Percentiles rank a stretch among this genome's conserved stretches.
Evolutionary conservation across 1,139 yeast genomes (phyloP).

Genomic region (Candida buenavistaensis): DNA sequence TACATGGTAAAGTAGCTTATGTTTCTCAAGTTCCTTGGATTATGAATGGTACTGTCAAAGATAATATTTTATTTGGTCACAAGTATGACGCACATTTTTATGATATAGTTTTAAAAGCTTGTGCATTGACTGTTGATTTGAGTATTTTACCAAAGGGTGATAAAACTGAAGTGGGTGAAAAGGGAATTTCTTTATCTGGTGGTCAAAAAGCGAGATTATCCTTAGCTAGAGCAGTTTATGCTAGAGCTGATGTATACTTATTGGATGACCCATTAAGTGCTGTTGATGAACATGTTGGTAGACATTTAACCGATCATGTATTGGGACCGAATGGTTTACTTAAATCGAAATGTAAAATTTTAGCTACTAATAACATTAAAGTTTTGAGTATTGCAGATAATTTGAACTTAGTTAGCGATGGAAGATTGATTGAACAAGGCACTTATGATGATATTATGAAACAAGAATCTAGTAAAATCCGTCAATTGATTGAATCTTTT

Average conservation of each 20-base stretch:
- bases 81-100: slow-evolving; percentile 28
- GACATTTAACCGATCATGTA: slow-evolving; percentile 32
- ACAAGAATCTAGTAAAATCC: slow-evolving; percentile 55
- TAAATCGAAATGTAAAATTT: slow-evolving; percentile 69
- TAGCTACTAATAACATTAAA: slow-evolving; percentile 88
- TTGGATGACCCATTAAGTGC: slow-evolving; percentile 39
- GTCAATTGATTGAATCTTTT: slow-evolving; percentile 68
- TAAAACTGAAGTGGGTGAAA: slow-evolving; percentile 41
- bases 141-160: slow-evolving; percentile 38
- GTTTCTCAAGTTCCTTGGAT: slow-evolving; percentile 89
- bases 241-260: slow-evolving; percentile 38
- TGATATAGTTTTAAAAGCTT: slow-evolving; percentile 32
- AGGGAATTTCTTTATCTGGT: slow-evolving; percentile 41
- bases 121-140: slow-evolving; percentile 38
- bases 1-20: slow-evolving; percentile 83
- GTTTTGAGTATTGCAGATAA: slow-evolving; percentile 78
- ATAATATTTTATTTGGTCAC: slow-evolving; percentile 41
- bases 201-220: slow-evolving; percentile 43
- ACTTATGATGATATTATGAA: slow-evolving; percentile 59
- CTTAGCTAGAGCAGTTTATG: slow-evolving; percentile 40
- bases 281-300: slow-evolving; percentile 39
- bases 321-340: slow-evolving; percentile 82
- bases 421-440: slow-evolving; percentile 79
- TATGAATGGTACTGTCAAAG: slow-evolving; percentile 38
- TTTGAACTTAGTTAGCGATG: slow-evolving; percentile 72